These are phyloP conservation scores for Oryza meyeriana DNA, from an alignment of 176 grass and related monocot genomes.

Conservation along the genomic window DNA sequence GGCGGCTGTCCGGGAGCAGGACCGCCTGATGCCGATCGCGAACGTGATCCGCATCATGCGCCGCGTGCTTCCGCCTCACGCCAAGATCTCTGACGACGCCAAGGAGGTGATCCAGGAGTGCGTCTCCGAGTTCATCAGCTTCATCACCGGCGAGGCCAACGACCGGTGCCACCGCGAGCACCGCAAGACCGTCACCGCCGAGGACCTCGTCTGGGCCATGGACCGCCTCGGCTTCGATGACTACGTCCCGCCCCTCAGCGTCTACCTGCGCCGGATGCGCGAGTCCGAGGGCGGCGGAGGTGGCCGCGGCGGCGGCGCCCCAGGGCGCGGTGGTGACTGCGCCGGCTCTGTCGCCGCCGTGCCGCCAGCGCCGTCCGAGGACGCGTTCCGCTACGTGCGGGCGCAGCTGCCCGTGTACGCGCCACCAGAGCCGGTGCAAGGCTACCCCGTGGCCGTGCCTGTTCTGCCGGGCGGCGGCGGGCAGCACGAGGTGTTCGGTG, in stretches of 20 bases:
- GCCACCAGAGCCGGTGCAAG: background rate
- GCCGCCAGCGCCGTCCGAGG: background rate
- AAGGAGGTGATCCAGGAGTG: conserved; percentile 77
- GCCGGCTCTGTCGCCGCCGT: background rate
- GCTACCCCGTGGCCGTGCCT: background rate
- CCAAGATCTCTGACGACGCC: conserved; percentile 78
- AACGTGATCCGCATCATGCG: no score
- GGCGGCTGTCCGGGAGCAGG: conserved; percentile 47
- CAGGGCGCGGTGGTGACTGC: background rate
- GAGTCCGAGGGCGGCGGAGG: conserved; percentile 28
- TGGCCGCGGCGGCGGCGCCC: background rate
- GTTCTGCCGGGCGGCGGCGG: background rate
- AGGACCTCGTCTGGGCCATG: conserved; percentile 80
- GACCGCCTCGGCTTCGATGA: conserved; percentile 62
- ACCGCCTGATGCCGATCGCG: conserved; percentile 57
- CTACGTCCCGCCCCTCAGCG: conserved; percentile 45
- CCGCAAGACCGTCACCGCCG: conserved; percentile 73
- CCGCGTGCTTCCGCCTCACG: conserved; percentile 46
- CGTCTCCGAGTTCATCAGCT: conserved; percentile 84
- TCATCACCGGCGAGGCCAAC: conserved; percentile 76
- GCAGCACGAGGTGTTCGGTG: background rate
- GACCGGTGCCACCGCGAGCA: conserved; percentile 64
- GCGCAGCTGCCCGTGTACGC: background rate
- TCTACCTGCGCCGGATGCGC: conserved; percentile 49
- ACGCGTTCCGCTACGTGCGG: background rate